A percentile compares a stretch with the other conserved stretches of the same genome.
phyloP scores from a whole-genome alignment of 305 asterid species.

The Fraxinus nigra region DNA sequence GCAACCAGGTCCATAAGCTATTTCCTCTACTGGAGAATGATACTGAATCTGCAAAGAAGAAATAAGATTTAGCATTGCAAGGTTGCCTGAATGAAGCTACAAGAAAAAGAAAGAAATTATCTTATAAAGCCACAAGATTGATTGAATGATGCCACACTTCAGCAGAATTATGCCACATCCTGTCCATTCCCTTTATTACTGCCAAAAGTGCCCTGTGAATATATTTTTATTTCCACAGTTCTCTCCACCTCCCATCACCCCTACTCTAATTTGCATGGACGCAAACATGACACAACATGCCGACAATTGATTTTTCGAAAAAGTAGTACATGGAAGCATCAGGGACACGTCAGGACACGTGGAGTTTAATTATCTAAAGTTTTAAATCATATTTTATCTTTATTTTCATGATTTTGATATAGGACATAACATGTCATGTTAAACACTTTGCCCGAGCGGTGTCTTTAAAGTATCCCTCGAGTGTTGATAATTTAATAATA shows the following conservation, averaged over 20 bases:
- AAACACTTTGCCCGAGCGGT: background rate
- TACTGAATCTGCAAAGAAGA: conserved; percentile 60
- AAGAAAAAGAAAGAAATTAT: background rate
- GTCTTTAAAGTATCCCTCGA: background rate
- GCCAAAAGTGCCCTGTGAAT: background rate
- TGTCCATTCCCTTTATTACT: background rate
- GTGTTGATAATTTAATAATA: background rate
- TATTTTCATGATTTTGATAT: background rate
- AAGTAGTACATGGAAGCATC: background rate
- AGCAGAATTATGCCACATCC: background rate
- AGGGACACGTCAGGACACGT: background rate
- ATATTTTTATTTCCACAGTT: background rate
- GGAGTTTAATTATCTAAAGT: background rate
- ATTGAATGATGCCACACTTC: background rate
- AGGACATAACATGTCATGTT: background rate
- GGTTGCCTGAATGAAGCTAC: conserved; percentile 29
- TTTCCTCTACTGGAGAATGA: conserved; percentile 92
- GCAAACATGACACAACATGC: background rate
- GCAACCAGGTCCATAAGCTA: conserved; percentile 91
- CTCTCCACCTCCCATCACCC: background rate
- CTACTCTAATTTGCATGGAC: background rate
- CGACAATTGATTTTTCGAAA: background rate
- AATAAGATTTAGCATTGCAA: conserved; percentile 9
- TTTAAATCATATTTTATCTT: background rate
- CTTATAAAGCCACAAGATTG: background rate